Evolutionary conservation across 768 basidiomycete species (phyloP).

Genomic region (Epithele typhae): DNA sequence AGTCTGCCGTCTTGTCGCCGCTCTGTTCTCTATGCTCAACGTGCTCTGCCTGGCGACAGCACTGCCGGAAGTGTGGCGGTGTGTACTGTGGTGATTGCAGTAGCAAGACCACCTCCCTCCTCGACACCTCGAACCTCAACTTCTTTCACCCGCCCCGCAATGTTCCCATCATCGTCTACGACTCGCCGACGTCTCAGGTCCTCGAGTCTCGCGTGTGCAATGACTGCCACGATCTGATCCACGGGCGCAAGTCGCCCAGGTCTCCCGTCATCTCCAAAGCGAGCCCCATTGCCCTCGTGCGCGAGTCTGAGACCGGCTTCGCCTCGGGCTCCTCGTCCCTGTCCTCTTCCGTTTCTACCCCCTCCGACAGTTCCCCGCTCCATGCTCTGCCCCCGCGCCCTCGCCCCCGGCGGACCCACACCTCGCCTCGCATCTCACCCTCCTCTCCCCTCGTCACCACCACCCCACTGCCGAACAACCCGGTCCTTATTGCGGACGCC

Average conservation of each 20-base stretch:
- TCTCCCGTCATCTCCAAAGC: conserved; percentile 34
- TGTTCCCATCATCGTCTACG: conserved; percentile 53
- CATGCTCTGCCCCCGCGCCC: conserved; percentile 5
- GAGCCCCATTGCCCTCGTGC: conserved; percentile 14
- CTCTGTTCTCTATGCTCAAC: conserved; percentile 22
- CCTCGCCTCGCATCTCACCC: conserved; percentile 29
- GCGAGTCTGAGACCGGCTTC: conserved; percentile 4
- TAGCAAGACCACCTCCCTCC: conserved; percentile 52
- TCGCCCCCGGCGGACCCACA: conserved; percentile 25
- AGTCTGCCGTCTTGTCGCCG: conserved; percentile 25
- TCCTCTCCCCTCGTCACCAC: conserved; percentile 21
- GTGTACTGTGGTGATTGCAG: conserved; percentile 68
- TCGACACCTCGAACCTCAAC: conserved; percentile 66
- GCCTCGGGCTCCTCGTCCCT: conserved; percentile 26
- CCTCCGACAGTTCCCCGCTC: conserved; percentile 21
- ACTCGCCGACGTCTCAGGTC: conserved; percentile 58
- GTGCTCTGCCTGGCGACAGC: conserved; percentile 36
- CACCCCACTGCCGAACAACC: conserved; percentile 17
- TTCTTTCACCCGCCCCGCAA: conserved; percentile 72
- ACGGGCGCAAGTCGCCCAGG: conserved; percentile 43
- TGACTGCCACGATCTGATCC: conserved; percentile 72
- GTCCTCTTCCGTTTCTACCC: conserved; percentile 27
- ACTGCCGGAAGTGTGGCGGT: conserved; percentile 83
- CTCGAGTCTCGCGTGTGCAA: conserved; percentile 64
- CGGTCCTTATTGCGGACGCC: conserved; percentile 9